Conservation (phyloP, 148 eudicot species). For the Vaccinium macrocarpon region DNA sequence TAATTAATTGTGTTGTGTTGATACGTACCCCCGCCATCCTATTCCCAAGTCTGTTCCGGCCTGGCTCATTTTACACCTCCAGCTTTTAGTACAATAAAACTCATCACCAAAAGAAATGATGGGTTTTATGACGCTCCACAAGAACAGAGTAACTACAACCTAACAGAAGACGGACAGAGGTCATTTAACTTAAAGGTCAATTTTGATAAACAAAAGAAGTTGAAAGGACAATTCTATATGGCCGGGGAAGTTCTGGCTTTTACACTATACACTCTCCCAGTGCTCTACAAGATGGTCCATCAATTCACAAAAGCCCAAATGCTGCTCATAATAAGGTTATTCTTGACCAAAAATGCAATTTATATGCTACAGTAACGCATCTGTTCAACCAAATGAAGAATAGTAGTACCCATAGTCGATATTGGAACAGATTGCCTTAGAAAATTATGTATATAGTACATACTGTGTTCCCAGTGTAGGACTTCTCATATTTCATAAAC, state of each 20-base stretch:
- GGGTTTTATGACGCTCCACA: background rate
- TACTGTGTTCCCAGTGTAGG: background rate
- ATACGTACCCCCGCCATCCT: too few species aligned
- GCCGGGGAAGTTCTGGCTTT: background rate
- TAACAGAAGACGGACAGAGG: background rate
- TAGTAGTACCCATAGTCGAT: background rate
- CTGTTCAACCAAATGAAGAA: background rate
- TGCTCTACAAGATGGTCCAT: slow-evolving; percentile 1
- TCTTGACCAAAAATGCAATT: background rate
- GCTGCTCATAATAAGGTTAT: background rate
- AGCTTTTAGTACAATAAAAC: too few species aligned
- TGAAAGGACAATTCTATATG: background rate
- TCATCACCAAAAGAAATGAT: background rate
- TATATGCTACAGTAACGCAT: background rate
- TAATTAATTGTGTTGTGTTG: too few species aligned
- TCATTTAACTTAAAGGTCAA: background rate
- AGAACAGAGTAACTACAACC: background rate
- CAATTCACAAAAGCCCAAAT: background rate
- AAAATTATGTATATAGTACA: background rate
- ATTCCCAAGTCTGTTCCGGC: too few species aligned
- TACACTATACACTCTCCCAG: background rate
- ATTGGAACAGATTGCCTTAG: background rate
- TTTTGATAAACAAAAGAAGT: too few species aligned
- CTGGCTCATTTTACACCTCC: too few species aligned
- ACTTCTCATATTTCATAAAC: background rate